Evolutionary conservation across 2,329 filamentous ascomycete species (phyloP).

Genomic region (Zymoseptoria pseudotritici): DNA sequence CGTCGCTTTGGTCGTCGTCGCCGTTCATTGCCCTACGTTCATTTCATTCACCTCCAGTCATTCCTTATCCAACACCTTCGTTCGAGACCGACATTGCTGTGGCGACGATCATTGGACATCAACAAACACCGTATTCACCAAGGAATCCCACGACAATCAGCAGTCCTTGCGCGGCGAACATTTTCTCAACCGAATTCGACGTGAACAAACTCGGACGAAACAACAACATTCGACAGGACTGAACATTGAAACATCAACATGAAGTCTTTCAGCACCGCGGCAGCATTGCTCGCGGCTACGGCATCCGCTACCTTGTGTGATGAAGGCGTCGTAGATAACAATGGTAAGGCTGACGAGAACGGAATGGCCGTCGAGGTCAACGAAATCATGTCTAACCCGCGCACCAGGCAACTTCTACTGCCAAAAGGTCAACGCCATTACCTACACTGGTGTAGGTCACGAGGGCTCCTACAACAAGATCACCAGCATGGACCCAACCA

Average conservation of each 20-base stretch:
- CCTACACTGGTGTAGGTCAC: slow-evolving; percentile 50
- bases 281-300: slow-evolving; percentile 25
- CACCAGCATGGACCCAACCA: slow-evolving; percentile 49
- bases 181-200: not conserved
- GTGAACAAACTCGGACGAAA: not conserved
- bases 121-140: not conserved
- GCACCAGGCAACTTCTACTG: slow-evolving; percentile 60
- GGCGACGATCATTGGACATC: not conserved
- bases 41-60: not conserved
- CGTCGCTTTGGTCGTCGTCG: not conserved
- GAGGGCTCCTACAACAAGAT: slow-evolving; percentile 55
- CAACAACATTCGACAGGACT: not conserved
- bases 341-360: slow-evolving; percentile 2
- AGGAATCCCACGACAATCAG: not conserved
- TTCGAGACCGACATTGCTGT: not conserved
- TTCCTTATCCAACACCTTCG: not conserved
- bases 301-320: slow-evolving; percentile 24
- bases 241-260: slow-evolving; percentile 15
- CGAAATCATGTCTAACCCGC: not conserved
- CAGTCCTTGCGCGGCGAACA: not conserved
- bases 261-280: slow-evolving; percentile 27
- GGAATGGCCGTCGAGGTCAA: not conserved
- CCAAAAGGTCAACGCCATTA: slow-evolving; percentile 56
- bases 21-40: not conserved
- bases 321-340: slow-evolving; percentile 24